Base-by-base conservation (phyloP, 306 rosid species). In the Casuarina cunninghamiana region DNA sequence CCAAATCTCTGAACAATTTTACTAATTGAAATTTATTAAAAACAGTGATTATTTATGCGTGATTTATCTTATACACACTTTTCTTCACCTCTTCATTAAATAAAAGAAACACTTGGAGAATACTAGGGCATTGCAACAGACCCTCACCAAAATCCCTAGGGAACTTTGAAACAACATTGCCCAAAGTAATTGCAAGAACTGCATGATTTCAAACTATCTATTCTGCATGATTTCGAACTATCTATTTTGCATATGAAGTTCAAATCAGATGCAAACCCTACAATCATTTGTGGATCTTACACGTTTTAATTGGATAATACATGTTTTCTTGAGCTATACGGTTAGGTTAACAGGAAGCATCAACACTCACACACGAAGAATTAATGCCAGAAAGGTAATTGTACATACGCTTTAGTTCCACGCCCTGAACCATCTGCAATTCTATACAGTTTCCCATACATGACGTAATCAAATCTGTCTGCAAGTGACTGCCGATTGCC, bases 391-490 rank as follows among this genome's bases (percentile, higher is more conserved):
- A n/a, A 3, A 65, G 3, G 41, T 16, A 60, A 74, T 41, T 39
- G 41, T 6, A 86, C 96, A 8, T 89, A 93, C 89, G 97, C 98
- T 83, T 83, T 92, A 48, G 67, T 82, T 13, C 88, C 94, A 63
- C 84, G 93, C 35, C 87, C 93, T 10, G 95, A 87, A 72, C 91
- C 93, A 48, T 94, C 97, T 16, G 98, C 68, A 50, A 94, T 86
- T 79, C 87, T 84, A 73, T 71, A 94, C 21, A 94, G 93, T 91
- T 94, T 92, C 76, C 97, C 98, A 57, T 90, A 91, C 95, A 94
- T 94, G 74, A 94, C 95, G 38, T 94, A 92, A 74, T 94, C 98
- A 79, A 89, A 94, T 80, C 86, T 89, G 74, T 94, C 96, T 0
- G 97, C 98, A 61, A 94, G 83, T 5, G 93, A 88, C 87, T 89